Percentiles rank a stretch among this genome's conserved stretches.
Conservation (phyloP, 768 basidiomycete species). For the Auriscalpium orientale region DNA sequence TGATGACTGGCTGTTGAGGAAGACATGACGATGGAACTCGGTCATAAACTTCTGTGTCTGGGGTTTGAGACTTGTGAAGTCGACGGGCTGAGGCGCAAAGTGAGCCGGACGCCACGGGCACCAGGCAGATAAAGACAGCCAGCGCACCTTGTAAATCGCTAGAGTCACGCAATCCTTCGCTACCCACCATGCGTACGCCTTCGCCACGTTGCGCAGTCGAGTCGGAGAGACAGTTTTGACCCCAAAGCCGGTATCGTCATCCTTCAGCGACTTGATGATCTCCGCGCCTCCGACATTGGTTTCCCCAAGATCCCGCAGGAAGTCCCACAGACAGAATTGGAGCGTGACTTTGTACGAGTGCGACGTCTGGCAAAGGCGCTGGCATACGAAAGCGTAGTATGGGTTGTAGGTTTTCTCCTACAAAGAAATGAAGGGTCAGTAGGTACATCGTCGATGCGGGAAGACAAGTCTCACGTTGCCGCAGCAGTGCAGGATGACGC, state of each 20-base stretch:
- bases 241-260: conserved; percentile 40
- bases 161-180: conserved; percentile 75
- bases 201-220: conserved; percentile 66
- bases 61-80: conserved; percentile 69
- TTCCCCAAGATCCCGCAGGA: conserved; percentile 87
- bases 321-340: conserved; percentile 96
- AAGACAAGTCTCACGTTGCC: conserved; percentile 56
- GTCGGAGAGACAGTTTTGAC: conserved; percentile 47
- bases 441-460: conserved; percentile 5
- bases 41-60: conserved; percentile 59
- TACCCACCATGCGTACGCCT: conserved; percentile 89
- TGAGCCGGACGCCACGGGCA: not conserved
- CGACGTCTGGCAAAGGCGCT: conserved; percentile 69
- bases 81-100: conserved; percentile 58
- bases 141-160: conserved; percentile 71
- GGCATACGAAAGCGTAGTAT: conserved; percentile 85
- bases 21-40: conserved; percentile 59
- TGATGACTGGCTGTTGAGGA: conserved; percentile 67
- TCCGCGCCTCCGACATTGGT: conserved; percentile 72
- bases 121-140: not conserved
- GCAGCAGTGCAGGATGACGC: conserved; percentile 87
- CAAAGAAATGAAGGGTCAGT: not conserved
- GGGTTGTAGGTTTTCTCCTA: conserved; percentile 93
- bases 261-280: conserved; percentile 52
- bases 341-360: conserved; percentile 88